Conservation (phyloP, 345 rosid genomes). For the Clausena lansium region DNA sequence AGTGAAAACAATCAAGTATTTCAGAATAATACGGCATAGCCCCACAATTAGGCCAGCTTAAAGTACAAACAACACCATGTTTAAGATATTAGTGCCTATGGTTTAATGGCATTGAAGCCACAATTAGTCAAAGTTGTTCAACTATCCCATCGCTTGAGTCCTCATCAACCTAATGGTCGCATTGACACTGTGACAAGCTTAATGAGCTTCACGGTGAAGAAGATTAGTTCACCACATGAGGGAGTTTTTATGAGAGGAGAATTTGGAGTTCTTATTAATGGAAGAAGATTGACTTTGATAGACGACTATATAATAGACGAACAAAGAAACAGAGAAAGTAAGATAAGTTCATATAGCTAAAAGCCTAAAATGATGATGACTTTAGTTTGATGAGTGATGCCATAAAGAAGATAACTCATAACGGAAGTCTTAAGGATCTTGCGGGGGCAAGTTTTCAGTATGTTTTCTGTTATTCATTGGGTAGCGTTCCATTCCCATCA, state of each 20-base stretch:
- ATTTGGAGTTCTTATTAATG: neutral
- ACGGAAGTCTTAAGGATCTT: slow-evolving; percentile 1
- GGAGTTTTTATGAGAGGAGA: neutral
- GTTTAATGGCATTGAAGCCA: too few relatives aligned
- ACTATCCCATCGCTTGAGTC: too few relatives aligned
- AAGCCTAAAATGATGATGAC: neutral
- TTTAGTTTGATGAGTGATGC: neutral
- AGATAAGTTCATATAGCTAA: neutral
- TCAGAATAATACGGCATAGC: too few relatives aligned
- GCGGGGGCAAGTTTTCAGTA: neutral
- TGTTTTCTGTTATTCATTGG: neutral
- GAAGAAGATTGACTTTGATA: neutral
- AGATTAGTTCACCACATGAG: neutral
- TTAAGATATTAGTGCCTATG: too few relatives aligned
- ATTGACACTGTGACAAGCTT: too few relatives aligned
- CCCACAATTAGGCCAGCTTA: too few relatives aligned
- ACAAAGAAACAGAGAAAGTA: neutral
- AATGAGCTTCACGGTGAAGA: neutral
- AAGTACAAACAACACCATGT: too few relatives aligned
- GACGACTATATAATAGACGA: too few relatives aligned
- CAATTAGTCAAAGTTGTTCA: too few relatives aligned
- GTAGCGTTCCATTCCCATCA: neutral
- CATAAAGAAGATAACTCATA: neutral
- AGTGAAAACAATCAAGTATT: too few relatives aligned
- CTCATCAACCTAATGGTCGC: too few relatives aligned